Base-by-base conservation (phyloP, 306 rosid genomes). In the Cucurbita argyrosperma region DNA sequence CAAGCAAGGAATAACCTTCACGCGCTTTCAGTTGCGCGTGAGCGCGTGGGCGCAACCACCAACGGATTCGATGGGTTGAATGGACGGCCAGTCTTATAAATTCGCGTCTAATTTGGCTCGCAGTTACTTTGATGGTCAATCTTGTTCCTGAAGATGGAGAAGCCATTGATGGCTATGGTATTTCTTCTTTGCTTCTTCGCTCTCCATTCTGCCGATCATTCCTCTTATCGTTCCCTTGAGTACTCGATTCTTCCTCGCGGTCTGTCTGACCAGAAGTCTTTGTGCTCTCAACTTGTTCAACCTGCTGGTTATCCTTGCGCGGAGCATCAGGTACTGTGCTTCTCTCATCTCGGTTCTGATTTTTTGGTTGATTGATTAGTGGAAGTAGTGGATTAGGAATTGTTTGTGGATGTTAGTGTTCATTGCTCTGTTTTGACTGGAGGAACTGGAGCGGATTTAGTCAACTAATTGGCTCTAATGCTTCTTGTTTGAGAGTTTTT, bases 231-330 rank as follows among this genome's bases (percentile, higher is more conserved):
- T 64, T 68, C 81, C 62, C 57, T 72, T 79, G 84, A 75, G 3
- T 45, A 16, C 54, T 65, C 59, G 71, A 70, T 64, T 59, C 60
- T 74, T 60, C 74, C 57, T 64, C 79, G 60, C 39, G 47, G 56
- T 62, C 56, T 72, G 1, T 80, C 72, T 21, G 79, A 51, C 19
- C 78, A 6, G 9, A 68, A 47, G 51, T 78, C 82, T 80, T 81
- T 90, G 76, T 94, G 97, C 19, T 62, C 74, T 1, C 80, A 79
- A 52, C 88, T 90, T 82, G 83, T 94, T 70, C 80, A 62, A 3
- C 95, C 95, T n/a, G 72, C 81, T 54, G 97, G 96, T 38, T 94
- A 90, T 72, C 83, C 88, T 46, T 94, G 98, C 84, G 83, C 92
- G 50, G 96, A 90, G 75, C 80, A 86, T 71, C 80, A 73, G 79